A percentile compares a stretch with the other conserved stretches of the same genome.
phyloP scores from a whole-genome alignment of 768 basidiomycete species.

The Candolleomyces efflorescens region DNA sequence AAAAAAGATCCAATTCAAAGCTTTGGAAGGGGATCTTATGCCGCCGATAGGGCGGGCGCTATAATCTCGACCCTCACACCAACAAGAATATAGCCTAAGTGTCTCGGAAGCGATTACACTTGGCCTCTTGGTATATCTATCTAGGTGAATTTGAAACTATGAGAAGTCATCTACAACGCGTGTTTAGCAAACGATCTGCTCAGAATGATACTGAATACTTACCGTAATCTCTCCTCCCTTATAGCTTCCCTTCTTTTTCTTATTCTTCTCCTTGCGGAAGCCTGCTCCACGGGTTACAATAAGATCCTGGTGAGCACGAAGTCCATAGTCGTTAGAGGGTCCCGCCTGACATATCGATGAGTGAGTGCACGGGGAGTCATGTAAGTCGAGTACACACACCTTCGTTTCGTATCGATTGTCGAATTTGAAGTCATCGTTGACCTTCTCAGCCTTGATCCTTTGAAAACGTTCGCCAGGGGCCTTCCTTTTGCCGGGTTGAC shows the following conservation, averaged over 20 bases:
- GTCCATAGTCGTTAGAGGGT: constrained; percentile 78
- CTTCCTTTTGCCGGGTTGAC: constrained; percentile 26
- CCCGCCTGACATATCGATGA: constrained; percentile 43
- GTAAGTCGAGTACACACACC: constrained; percentile 37
- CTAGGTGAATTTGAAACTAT: constrained; percentile 77
- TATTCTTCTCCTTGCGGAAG: constrained; percentile 99
- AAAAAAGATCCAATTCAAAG: no score
- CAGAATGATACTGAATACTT: constrained; percentile 17
- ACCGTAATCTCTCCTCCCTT: constrained; percentile 95
- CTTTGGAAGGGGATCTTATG: no score
- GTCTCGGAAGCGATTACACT: no score
- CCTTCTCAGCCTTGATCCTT: constrained; percentile 65
- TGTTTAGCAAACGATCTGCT: background rate
- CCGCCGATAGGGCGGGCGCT: no score
- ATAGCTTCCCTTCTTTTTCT: constrained; percentile 97
- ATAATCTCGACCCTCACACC: no score
- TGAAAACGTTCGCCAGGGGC: constrained; percentile 69
- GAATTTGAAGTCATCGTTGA: constrained; percentile 32
- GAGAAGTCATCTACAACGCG: constrained; percentile 59
- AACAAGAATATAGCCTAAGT: no score
- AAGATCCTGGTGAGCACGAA: constrained; percentile 77
- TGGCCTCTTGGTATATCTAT: background rate
- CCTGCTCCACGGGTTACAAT: constrained; percentile 92
- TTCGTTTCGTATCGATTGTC: constrained; percentile 82
- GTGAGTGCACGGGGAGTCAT: background rate